phyloP scores from a whole-genome alignment of 345 rosid species.

The Draba incana region DNA sequence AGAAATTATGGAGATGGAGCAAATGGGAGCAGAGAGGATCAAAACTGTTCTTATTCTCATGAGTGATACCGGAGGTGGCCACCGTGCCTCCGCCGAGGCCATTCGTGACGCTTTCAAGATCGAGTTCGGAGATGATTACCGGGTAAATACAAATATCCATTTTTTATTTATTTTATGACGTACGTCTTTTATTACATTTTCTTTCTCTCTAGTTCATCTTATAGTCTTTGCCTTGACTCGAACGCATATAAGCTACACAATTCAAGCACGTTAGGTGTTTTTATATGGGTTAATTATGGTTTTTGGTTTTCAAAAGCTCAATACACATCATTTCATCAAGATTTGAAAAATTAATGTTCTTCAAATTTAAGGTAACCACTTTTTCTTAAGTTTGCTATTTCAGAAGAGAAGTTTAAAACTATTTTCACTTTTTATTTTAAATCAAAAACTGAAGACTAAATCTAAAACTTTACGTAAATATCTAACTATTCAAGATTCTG shows the following conservation, averaged over 20 bases:
- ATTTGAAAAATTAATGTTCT: background rate
- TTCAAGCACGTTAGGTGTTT: conserved; percentile 7
- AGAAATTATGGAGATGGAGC: conserved; percentile 63
- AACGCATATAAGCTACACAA: conserved; percentile 11
- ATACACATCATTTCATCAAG: background rate
- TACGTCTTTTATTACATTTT: background rate
- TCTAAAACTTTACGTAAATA: background rate
- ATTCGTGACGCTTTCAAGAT: conserved; percentile 82
- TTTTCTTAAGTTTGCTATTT: background rate
- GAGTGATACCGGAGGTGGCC: conserved; percentile 99
- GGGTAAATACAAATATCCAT: conserved; percentile 43
- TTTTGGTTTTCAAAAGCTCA: background rate
- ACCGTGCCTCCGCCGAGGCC: conserved; percentile 97
- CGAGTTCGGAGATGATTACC: conserved; percentile 79
- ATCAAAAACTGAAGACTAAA: background rate
- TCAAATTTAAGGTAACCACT: background rate
- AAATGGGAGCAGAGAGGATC: conserved; percentile 89
- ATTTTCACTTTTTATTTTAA: background rate
- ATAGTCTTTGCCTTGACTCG: conserved; percentile 23
- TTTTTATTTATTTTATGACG: conserved; percentile 1
- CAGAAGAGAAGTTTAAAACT: background rate
- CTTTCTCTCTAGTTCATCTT: background rate
- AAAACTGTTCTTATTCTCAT: conserved; percentile 90
- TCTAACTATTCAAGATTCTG: background rate
- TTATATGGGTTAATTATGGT: background rate